Base-by-base conservation (phyloP, 306 rosid genomes). In the Alnus rubra region DNA sequence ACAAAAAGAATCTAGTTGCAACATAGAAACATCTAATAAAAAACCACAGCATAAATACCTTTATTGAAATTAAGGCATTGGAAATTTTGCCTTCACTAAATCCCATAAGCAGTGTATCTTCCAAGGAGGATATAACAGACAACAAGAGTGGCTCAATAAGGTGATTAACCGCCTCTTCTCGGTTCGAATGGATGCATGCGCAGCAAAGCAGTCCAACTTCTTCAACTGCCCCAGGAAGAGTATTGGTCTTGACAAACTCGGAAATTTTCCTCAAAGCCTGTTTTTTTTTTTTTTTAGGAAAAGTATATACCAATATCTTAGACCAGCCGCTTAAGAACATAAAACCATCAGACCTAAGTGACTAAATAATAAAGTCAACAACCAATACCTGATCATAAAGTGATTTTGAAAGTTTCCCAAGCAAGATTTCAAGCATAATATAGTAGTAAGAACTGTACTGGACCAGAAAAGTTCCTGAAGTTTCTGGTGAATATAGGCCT, bases 121-220 rank as follows among this genome's bases (percentile, higher is more conserved):
- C 78, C 80, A 95, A 89, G 68, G 98, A 91, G 74, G 98, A 86
- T 76, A 89, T 86, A 63, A 84, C 97, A 76, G 98, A 93, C 73
- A 76, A 74, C 59, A 95, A 87, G 74, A 93, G 83, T 78, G 99
- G 99, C 90, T 90, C 98, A 71, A 95, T 80, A 78, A 95, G 91
- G 60, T 90, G 92, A 69, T 86, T 75, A 74, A 91, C 91, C 49
- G 97, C 96, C 85, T 88, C 99, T 82, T 93, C 94, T 28, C 94
- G 94, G 82, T 95, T 90, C 1, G 99, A 89, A 82, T 91, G 97
- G 80, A 95, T 87, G 74, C 98, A 93, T 45, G 99, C 96, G 78
- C 98, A 91, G 86, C 96, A 95, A 78, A 95, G 98, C 79, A 95
- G 88, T 79, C 98, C 99, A 84, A 95, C 99, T 92, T 95, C 99